phyloP scores from a whole-genome alignment of 805 yeast species.

The Kodamaea hsintzibuensis region DNA sequence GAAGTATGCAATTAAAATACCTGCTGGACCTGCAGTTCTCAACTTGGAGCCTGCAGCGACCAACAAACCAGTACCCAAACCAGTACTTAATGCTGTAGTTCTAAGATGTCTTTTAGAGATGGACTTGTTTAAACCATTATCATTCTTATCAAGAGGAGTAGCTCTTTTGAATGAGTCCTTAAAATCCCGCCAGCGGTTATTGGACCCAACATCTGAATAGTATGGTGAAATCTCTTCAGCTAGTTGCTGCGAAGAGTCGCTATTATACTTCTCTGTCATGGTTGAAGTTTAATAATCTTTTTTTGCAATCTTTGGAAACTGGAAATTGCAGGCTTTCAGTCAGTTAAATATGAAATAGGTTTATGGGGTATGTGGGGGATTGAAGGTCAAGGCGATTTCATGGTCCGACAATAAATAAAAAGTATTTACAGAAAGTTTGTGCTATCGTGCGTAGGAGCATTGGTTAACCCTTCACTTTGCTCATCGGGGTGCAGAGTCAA shows the following conservation, averaged over 20 bases:
- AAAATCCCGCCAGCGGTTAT: conserved; percentile 18
- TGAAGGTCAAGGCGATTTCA: background rate
- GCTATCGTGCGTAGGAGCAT: background rate
- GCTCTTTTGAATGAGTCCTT: conserved; percentile 25
- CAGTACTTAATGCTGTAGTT: conserved; percentile 32
- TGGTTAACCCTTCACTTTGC: background rate
- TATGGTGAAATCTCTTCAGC: conserved; percentile 10
- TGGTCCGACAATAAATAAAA: background rate
- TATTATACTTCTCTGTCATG: conserved; percentile 3
- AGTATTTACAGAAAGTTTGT: background rate
- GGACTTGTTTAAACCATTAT: conserved; percentile 9
- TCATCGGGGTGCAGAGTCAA: background rate
- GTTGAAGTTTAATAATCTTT: background rate
- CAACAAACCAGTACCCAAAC: conserved; percentile 31
- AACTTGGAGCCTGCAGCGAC: conserved; percentile 31
- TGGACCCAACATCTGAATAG: conserved; percentile 4
- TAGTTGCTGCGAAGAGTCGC: background rate
- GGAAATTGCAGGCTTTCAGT: background rate
- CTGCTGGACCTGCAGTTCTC: conserved; percentile 26
- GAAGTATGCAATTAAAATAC: conserved; percentile 24
- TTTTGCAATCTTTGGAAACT: background rate
- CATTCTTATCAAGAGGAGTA: conserved; percentile 9
- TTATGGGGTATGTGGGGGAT: background rate
- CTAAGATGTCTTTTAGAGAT: conserved; percentile 26
- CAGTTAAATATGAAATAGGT: background rate